Percentiles rank a stretch among this genome's conserved stretches.
These are phyloP conservation scores for Clarkia xantiana DNA, from an alignment of 345 rosid genomes.

Conservation along the genomic window DNA sequence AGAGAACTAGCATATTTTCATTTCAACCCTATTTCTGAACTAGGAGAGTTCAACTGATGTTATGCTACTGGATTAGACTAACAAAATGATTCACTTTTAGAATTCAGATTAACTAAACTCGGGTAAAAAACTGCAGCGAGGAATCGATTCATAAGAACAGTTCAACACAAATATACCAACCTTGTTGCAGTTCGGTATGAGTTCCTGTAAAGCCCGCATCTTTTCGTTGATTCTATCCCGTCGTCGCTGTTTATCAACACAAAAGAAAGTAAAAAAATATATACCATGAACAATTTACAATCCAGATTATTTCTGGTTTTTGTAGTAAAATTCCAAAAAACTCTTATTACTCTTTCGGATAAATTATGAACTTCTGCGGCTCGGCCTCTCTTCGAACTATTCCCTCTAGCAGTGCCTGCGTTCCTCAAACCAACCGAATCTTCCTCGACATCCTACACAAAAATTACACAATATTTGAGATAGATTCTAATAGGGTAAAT, in stretches of 20 bases:
- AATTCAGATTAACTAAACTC: neutral
- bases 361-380: conserved; percentile 93
- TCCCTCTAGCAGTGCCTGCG: conserved; percentile 26
- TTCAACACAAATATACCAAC: conserved; percentile 15
- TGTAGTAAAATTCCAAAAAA: neutral
- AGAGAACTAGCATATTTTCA: too few species aligned
- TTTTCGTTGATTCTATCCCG: conserved; percentile 92
- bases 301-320: too few species aligned
- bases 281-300: neutral
- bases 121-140: neutral
- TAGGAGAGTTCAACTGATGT: neutral
- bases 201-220: conserved; percentile 93
- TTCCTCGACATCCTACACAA: conserved; percentile 58
- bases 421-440: conserved; percentile 43
- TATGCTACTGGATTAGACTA: neutral
- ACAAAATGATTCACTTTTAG: neutral
- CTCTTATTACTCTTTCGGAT: conserved; percentile 78
- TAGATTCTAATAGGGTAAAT: too few species aligned
- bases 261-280: neutral
- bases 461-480: too few species aligned
- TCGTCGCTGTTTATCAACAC: conserved; percentile 44
- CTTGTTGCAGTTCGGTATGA: conserved; percentile 91
- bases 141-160: neutral
- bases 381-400: conserved; percentile 76
- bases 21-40: too few species aligned